Conservation (phyloP, 176 grass and related monocot genomes). For the Neostapfia colusana region DNA sequence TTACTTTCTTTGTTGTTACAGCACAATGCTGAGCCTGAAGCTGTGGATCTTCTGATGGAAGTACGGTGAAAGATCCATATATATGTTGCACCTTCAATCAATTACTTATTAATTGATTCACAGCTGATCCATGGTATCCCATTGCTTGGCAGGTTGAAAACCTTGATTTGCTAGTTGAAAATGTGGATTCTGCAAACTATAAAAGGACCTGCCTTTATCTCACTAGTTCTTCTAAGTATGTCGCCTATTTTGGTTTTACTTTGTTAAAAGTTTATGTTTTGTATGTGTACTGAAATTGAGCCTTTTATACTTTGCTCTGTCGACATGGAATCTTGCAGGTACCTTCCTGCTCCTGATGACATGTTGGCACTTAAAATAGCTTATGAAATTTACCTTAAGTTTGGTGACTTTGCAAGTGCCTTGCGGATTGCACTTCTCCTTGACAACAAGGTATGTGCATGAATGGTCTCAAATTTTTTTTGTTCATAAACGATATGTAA, state of each 20-base stretch:
- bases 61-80: slow-evolving; percentile 18
- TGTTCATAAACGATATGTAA: slow-evolving; percentile 3
- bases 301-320: slow-evolving; percentile 5
- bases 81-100: background rate
- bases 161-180: slow-evolving; percentile 67
- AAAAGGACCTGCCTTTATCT: slow-evolving; percentile 76
- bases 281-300: slow-evolving; percentile 17
- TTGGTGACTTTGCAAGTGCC: slow-evolving; percentile 70
- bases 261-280: background rate
- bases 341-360: slow-evolving; percentile 63
- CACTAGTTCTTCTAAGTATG: slow-evolving; percentile 72
- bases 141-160: slow-evolving; percentile 56
- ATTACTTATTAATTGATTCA: background rate
- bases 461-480: background rate
- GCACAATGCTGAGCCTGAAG: slow-evolving; percentile 81
- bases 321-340: slow-evolving; percentile 47
- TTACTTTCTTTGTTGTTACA: slow-evolving; percentile 34
- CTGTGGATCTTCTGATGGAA: slow-evolving; percentile 86
- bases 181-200: slow-evolving; percentile 71
- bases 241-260: background rate
- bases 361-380: slow-evolving; percentile 63
- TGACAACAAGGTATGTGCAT: slow-evolving; percentile 57
- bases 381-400: slow-evolving; percentile 70
- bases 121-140: slow-evolving; percentile 10
- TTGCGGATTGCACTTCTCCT: slow-evolving; percentile 61